These are phyloP conservation scores for Sabuloglossum arenarium DNA, from an alignment of 495 filamentous ascomycete genomes.

Conservation along the genomic window DNA sequence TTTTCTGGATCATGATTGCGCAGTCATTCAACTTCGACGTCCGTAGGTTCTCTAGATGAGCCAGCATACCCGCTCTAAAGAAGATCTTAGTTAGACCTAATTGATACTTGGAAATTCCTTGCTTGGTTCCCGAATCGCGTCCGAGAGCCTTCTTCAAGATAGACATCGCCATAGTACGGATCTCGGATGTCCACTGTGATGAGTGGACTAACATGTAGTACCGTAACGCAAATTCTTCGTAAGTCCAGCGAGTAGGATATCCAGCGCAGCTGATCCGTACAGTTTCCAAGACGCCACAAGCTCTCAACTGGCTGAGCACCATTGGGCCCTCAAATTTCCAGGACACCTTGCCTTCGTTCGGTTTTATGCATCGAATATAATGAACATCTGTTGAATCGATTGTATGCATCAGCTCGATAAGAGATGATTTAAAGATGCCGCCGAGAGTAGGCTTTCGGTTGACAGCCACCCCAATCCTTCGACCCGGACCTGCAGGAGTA, in stretches of 20 bases:
- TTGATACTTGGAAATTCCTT: conserved; percentile 87
- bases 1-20: conserved; percentile 98
- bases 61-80: conserved; percentile 97
- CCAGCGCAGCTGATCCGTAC: conserved; percentile 95
- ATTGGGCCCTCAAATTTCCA: conserved; percentile 99
- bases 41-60: conserved; percentile 84
- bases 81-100: conserved; percentile 96
- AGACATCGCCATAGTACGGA: conserved; percentile 76
- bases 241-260: conserved; percentile 96
- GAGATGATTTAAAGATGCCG: conserved; percentile 93
- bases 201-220: conserved; percentile 98
- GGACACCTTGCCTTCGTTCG: conserved; percentile 87
- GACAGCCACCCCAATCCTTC: conserved; percentile 74
- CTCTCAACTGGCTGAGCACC: conserved; percentile 91
- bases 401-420: conserved; percentile 95
- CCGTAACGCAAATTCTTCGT: conserved; percentile 91
- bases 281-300: conserved; percentile 97
- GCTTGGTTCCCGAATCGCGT: conserved; percentile 36
- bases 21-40: conserved; percentile 81
- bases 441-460: conserved; percentile 94
- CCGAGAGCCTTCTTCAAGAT: conserved; percentile 87
- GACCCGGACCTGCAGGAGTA: conserved; percentile 45
- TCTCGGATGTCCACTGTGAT: conserved; percentile 76
- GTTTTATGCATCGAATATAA: conserved; percentile 99
- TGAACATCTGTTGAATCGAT: conserved; percentile 97